Evolutionary conservation across 352 stramenopile genomes (phyloP).

Genomic region (Pythium insidiosum): DNA sequence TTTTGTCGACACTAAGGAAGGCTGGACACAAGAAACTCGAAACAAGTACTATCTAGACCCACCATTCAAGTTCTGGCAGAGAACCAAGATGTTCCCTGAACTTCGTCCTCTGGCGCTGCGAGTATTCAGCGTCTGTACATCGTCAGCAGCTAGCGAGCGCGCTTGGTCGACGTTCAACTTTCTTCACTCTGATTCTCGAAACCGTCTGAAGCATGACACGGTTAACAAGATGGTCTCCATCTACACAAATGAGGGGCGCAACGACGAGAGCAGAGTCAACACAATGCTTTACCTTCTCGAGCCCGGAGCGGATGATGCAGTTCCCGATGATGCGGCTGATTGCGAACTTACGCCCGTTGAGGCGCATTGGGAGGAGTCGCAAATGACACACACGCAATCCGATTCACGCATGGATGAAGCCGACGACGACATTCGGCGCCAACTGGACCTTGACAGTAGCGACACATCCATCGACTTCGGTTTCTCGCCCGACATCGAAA

Average conservation of each 20-base stretch:
- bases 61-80: background rate
- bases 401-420: background rate
- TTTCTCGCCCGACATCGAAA: background rate
- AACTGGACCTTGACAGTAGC: no score
- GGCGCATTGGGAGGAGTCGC: background rate
- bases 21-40: background rate
- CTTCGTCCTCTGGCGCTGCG: background rate
- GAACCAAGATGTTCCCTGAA: background rate
- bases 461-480: background rate
- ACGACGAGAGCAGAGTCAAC: background rate
- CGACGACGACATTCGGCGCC: background rate
- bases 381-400: background rate
- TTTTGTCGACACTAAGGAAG: background rate
- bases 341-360: no score
- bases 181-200: background rate
- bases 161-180: background rate
- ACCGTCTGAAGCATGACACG: background rate
- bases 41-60: background rate
- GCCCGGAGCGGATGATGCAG: background rate
- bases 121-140: background rate
- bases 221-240: background rate
- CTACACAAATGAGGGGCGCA: background rate
- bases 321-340: background rate
- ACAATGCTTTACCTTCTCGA: background rate
- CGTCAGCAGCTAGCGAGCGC: background rate